Percentiles rank a stretch among this genome's conserved stretches.
Conservation (phyloP, 208 protist species). For the Leishmania mexicana region DNA sequence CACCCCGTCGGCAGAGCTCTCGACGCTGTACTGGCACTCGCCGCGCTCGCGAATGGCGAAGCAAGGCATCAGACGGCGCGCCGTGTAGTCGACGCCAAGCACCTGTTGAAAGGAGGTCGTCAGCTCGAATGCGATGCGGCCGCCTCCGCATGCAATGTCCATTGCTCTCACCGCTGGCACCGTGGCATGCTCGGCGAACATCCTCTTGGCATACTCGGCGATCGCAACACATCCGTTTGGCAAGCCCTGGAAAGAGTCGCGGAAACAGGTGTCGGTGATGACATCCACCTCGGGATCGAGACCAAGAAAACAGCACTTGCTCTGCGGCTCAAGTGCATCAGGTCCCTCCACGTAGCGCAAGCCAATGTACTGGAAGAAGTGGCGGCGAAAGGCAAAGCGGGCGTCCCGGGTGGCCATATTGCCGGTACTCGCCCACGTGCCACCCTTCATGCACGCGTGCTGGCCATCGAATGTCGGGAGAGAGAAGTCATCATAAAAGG, state of each 20-base stretch:
- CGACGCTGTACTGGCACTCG: constrained; percentile 71
- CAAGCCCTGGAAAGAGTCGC: constrained; percentile 57
- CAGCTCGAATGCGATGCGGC: constrained; percentile 84
- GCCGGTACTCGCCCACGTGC: constrained; percentile 94
- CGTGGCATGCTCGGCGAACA: constrained; percentile 61
- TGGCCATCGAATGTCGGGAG: constrained; percentile 95
- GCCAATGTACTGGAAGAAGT: constrained; percentile 97
- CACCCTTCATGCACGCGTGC: constrained; percentile 96
- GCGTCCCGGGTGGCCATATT: constrained; percentile 93
- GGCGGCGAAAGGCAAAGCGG: constrained; percentile 94
- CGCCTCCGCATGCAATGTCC: constrained; percentile 87
- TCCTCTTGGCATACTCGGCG: constrained; percentile 52
- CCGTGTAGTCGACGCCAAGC: constrained; percentile 84
- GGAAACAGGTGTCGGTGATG: constrained; percentile 77
- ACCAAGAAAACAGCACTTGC: constrained; percentile 39
- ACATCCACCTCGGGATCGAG: constrained; percentile 85
- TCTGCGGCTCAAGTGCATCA: constrained; percentile 33
- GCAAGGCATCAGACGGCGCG: constrained; percentile 80
- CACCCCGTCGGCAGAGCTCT: constrained; percentile 27
- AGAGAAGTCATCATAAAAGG: constrained; percentile 97
- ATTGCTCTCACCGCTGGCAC: constrained; percentile 53
- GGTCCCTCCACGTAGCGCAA: constrained; percentile 91
- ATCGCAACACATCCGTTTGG: constrained; percentile 76
- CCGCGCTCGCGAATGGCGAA: constrained; percentile 87
- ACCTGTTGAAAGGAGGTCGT: constrained; percentile 75